Percentiles rank a stretch among this genome's conserved stretches.
These are phyloP conservation scores for Coemansia sp. DNA, from an alignment of 192 early-diverging fungal genomes.

Conservation along the genomic window DNA sequence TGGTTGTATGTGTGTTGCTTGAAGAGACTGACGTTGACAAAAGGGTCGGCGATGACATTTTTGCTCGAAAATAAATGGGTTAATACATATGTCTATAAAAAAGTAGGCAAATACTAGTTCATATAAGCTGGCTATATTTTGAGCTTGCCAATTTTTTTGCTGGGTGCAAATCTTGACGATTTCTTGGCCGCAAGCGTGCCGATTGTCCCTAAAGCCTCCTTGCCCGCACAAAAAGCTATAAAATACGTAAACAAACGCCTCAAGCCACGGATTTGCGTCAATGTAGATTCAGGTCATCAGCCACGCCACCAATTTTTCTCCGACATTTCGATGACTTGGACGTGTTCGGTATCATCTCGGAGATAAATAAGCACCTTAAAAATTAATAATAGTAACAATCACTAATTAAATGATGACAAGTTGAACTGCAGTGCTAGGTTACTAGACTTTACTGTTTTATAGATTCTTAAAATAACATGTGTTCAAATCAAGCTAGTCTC, in stretches of 20 bases:
- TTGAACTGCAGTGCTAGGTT: no score
- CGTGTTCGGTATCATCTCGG: not conserved
- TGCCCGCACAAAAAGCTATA: not conserved
- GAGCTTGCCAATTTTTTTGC: not conserved
- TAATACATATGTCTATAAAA: not conserved
- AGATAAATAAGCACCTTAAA: no score
- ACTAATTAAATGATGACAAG: not conserved
- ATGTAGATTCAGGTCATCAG: not conserved
- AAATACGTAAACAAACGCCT: not conserved
- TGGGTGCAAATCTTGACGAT: not conserved
- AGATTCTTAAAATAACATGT: no score
- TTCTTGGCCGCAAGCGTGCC: not conserved
- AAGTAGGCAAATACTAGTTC: not conserved
- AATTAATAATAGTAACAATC: no score
- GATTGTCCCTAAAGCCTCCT: not conserved
- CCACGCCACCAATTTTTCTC: not conserved
- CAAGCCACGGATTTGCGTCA: not conserved
- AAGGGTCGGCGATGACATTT: not conserved
- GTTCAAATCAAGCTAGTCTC: not conserved
- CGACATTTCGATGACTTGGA: not conserved
- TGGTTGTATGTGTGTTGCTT: not conserved
- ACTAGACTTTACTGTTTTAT: no score
- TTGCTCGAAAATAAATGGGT: not conserved
- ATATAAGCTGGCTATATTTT: not conserved
- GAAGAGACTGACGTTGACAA: not conserved